Base-by-base conservation (phyloP, 1,139 yeast genomes). In the Debaryomycetaceae sp. region DNA sequence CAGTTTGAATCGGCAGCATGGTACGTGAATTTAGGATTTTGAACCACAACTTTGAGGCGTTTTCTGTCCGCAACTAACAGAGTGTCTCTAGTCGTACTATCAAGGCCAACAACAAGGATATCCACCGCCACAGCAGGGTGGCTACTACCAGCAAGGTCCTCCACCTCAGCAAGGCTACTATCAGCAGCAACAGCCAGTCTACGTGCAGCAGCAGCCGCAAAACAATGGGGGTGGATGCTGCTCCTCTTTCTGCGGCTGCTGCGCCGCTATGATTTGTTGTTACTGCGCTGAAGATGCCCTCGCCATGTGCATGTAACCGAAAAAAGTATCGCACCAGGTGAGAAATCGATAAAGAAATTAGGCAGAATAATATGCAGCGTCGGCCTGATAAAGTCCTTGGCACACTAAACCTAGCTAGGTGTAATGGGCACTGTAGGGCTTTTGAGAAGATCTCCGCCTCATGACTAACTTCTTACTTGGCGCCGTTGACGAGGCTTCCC, bases 241-340 rank as follows among this genome's bases (percentile, higher is more conserved):
- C 38, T 42, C 51, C 4, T 44, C 65, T 10, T 61, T 55, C 49
- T 65, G 71, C 39, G 71, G 71, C 30, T 59, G 67, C 35, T 60
- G 67, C 44, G 58, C 66, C 19, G 71, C 69, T 33, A 42, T 64
- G 28, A 43, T 65, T 46, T 65, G 71, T 45, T 65, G 71, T 50
- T 63, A 70, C 46, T 64, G 70, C 43, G 67, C 69, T 22, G 69
- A 62, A 41, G 63, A 53, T 27, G 51, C 58, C 39, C 48, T 55
- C 35, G 54, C 37, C 20, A 26, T 23, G 11, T 30, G 24, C 10
- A 15, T 30, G 19, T 18, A 30, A 13, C 11, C 10, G 26, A 6
- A 27, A 22, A 16, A 25, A 17, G 18, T 25, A 8, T 21, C 9
- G 15, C 11, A 20, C 27, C 26, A 10, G 8, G 14, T 7, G 24